A percentile compares a stretch with the other conserved stretches of the same genome.
phyloP scores from a whole-genome alignment of 495 filamentous ascomycete species.

The Barbatosphaeria neglecta region DNA sequence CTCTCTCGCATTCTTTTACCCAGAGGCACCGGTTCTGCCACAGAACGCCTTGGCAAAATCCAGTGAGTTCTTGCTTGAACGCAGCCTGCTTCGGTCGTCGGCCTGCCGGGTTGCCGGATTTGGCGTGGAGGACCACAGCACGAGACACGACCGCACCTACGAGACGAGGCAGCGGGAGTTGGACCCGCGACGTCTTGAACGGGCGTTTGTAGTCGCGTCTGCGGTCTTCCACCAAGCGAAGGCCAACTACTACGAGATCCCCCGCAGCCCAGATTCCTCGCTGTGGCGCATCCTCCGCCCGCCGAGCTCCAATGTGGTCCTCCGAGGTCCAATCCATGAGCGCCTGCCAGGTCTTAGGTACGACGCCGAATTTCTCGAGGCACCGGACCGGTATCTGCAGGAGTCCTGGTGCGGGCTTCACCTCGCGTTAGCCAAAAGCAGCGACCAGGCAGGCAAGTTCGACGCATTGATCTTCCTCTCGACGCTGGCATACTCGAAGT shows the following conservation, averaged over 20 bases:
- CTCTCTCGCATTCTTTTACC: constrained; percentile 14
- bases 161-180: too few species aligned
- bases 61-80: constrained; percentile 15
- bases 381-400: too few species aligned
- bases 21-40: background rate
- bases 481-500: background rate
- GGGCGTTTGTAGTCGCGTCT: background rate
- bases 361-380: too few species aligned
- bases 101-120: constrained; percentile 37
- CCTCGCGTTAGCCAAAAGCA: too few species aligned
- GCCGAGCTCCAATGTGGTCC: too few species aligned
- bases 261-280: background rate
- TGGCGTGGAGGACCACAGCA: constrained; percentile 38
- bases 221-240: background rate
- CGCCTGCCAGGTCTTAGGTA: too few species aligned
- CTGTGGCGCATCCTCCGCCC: background rate
- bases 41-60: background rate
- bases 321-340: too few species aligned
- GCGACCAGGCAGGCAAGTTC: too few species aligned
- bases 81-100: constrained; percentile 36
- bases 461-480: background rate
- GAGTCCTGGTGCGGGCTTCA: too few species aligned
- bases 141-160: constrained; percentile 22
- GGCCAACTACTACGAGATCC: background rate
- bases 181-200: background rate